These are phyloP conservation scores for Punctularia strigosozonata DNA, from an alignment of 768 basidiomycete genomes.

Conservation along the genomic window DNA sequence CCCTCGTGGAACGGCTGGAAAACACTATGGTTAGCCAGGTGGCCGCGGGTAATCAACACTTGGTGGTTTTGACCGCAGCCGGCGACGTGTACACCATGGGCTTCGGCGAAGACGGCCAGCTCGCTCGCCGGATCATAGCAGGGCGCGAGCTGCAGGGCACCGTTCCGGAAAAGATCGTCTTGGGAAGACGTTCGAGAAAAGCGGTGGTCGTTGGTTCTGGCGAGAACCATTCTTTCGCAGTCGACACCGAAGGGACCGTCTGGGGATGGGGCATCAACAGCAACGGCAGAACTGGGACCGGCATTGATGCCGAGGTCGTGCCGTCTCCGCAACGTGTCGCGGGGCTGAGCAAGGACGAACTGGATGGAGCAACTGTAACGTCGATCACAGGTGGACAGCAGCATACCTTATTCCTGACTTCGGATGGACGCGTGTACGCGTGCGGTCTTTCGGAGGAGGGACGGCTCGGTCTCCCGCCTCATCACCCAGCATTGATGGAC, in stretches of 20 bases:
- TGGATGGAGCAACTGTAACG: slow-evolving; percentile 13
- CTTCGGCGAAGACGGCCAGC: slow-evolving; percentile 29
- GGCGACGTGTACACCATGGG: slow-evolving; percentile 36
- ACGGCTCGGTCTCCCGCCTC: neutral
- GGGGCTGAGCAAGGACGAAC: slow-evolving; percentile 10
- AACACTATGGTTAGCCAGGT: slow-evolving; percentile 19
- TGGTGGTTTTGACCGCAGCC: slow-evolving; percentile 29
- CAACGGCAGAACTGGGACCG: slow-evolving; percentile 27
- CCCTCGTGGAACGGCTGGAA: slow-evolving; percentile 6
- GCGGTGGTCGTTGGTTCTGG: slow-evolving; percentile 32
- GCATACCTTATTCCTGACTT: slow-evolving; percentile 34
- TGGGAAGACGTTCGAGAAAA: slow-evolving; percentile 16
- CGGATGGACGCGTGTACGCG: slow-evolving; percentile 33
- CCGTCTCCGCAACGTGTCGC: slow-evolving; percentile 20
- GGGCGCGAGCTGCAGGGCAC: slow-evolving; percentile 27
- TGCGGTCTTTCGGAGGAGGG: slow-evolving; percentile 29
- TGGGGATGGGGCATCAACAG: slow-evolving; percentile 39
- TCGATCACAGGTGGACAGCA: slow-evolving; percentile 30
- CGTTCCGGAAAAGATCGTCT: slow-evolving; percentile 25
- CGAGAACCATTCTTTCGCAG: slow-evolving; percentile 32
- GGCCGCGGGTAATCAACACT: slow-evolving; percentile 33
- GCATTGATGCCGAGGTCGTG: neutral
- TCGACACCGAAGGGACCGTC: slow-evolving; percentile 28
- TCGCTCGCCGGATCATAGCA: slow-evolving; percentile 30
- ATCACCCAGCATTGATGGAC: neutral